phyloP scores from a whole-genome alignment of 2,329 filamentous ascomycete genomes.

The Drechslera avenae region DNA sequence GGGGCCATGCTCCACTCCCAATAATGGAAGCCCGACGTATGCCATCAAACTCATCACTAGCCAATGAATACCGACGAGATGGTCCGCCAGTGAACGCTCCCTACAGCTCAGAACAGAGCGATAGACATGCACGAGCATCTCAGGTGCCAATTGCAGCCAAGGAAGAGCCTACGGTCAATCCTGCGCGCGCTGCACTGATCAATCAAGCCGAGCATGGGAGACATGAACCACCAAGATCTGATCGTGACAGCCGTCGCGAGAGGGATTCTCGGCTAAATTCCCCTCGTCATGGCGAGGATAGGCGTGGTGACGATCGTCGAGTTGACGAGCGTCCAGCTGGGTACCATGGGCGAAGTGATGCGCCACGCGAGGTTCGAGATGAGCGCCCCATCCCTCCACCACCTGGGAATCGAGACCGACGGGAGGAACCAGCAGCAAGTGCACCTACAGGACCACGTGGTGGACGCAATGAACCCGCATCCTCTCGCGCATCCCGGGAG shows the following conservation, averaged over 20 bases:
- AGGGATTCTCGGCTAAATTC: slow-evolving; percentile 38
- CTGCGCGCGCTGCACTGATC: slow-evolving; percentile 52
- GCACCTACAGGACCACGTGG: slow-evolving; percentile 61
- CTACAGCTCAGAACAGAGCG: slow-evolving; percentile 31
- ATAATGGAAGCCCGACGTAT: slow-evolving; percentile 28
- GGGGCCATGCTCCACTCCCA: slow-evolving; percentile 29
- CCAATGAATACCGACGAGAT: slow-evolving; percentile 40
- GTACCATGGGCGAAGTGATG: slow-evolving; percentile 35
- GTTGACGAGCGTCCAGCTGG: slow-evolving; percentile 31
- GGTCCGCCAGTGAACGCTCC: slow-evolving; percentile 22
- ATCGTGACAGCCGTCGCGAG: slow-evolving; percentile 40
- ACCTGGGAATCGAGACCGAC: slow-evolving; percentile 47
- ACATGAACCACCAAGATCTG: slow-evolving; percentile 33
- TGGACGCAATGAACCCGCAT: slow-evolving; percentile 44
- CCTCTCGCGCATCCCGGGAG: slow-evolving; percentile 45
- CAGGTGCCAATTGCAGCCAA: slow-evolving; percentile 16
- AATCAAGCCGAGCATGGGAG: slow-evolving; percentile 38
- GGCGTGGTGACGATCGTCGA: slow-evolving; percentile 35
- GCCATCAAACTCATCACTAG: slow-evolving; percentile 27
- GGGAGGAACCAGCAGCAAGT: slow-evolving; percentile 47
- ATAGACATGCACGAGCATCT: slow-evolving; percentile 26
- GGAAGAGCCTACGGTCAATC: slow-evolving; percentile 46
- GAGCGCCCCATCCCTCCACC: slow-evolving; percentile 34
- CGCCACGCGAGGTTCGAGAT: slow-evolving; percentile 38
- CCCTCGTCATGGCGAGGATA: slow-evolving; percentile 32